A percentile compares a stretch with the other conserved stretches of the same genome.
These are phyloP conservation scores for Backusella morwellensis DNA, from an alignment of 192 early-diverging fungal genomes.

Conservation along the genomic window DNA sequence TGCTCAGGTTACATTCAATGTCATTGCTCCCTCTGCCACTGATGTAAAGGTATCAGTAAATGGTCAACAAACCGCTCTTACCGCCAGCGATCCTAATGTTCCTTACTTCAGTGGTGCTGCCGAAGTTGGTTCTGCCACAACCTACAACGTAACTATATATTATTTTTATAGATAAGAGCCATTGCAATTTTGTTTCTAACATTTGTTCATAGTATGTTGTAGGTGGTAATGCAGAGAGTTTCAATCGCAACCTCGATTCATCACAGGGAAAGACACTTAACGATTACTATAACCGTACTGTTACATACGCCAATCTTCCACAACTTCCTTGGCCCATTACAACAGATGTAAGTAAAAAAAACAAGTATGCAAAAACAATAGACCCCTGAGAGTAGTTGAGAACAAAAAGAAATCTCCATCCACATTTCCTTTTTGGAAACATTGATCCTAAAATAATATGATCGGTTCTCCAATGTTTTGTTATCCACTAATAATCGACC, in stretches of 20 bases:
- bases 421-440: slow-evolving; percentile 2
- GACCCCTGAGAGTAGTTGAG: slow-evolving; percentile 17
- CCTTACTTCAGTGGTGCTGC: slow-evolving; percentile 37
- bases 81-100: slow-evolving; percentile 30
- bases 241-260: slow-evolving; percentile 35
- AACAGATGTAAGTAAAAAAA: slow-evolving; percentile 26
- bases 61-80: slow-evolving; percentile 31
- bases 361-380: slow-evolving; percentile 35
- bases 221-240: slow-evolving; percentile 33
- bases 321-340: slow-evolving; percentile 38
- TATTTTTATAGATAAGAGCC: background rate
- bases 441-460: background rate
- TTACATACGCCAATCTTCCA: slow-evolving; percentile 46
- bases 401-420: slow-evolving; percentile 35
- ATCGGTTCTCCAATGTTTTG: background rate
- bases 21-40: slow-evolving; percentile 41
- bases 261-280: slow-evolving; percentile 31
- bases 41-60: slow-evolving; percentile 38
- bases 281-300: slow-evolving; percentile 40
- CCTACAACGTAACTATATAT: slow-evolving; percentile 35
- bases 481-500: background rate
- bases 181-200: background rate
- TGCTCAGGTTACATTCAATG: slow-evolving; percentile 36
- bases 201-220: slow-evolving; percentile 40
- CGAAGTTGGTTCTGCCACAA: slow-evolving; percentile 21